A percentile compares a stretch with the other conserved stretches of the same genome.
Evolutionary conservation across 495 filamentous ascomycete genomes (phyloP).

Genomic region (Parachaetomium inaequale): DNA sequence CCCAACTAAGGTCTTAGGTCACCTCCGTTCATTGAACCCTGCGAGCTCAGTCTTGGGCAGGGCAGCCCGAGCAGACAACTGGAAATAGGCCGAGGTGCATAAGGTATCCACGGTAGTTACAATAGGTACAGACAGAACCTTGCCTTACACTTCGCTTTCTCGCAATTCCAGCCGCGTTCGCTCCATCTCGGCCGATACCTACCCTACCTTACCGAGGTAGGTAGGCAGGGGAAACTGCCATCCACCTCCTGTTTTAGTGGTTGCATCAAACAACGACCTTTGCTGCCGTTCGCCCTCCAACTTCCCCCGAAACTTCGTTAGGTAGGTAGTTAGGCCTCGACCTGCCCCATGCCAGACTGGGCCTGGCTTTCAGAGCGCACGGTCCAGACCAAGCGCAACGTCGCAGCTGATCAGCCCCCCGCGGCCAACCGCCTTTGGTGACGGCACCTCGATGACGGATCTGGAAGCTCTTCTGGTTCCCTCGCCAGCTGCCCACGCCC

Average conservation of each 20-base stretch:
- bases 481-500: conserved; percentile 1
- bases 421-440: conserved; percentile 16
- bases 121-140: no score
- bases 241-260: no score
- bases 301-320: neutral
- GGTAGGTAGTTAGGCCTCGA: neutral
- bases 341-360: neutral
- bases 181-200: neutral
- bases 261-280: neutral
- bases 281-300: neutral
- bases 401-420: conserved; percentile 8
- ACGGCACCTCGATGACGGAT: conserved; percentile 22
- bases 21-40: no score
- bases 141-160: no score
- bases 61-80: no score
- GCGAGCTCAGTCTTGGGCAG: no score
- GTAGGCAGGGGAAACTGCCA: no score
- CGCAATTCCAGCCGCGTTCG: neutral
- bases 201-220: no score
- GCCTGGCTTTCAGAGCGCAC: neutral
- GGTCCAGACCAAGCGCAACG: conserved; percentile 4
- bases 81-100: no score
- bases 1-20: no score
- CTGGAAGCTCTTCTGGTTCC: conserved; percentile 7
- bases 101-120: no score